Evolutionary conservation across 306 rosid genomes (phyloP).

Genomic region (Medicago arabica): DNA sequence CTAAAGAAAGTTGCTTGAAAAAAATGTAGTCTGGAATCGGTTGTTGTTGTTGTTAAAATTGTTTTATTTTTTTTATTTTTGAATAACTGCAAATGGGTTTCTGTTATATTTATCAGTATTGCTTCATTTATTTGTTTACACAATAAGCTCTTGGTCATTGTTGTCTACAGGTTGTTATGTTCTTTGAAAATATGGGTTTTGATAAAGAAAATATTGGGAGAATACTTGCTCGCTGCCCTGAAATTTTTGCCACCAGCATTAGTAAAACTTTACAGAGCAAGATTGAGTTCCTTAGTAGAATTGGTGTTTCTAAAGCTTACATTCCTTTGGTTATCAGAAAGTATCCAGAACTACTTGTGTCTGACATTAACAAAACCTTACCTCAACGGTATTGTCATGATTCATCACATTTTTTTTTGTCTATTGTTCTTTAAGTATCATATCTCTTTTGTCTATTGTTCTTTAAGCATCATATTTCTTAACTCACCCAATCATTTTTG

Average conservation of each 20-base stretch:
- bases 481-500: conserved; percentile 22
- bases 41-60: neutral
- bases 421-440: conserved; percentile 25
- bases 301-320: conserved; percentile 61
- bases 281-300: conserved; percentile 66
- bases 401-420: conserved; percentile 21
- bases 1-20: too few relatives aligned
- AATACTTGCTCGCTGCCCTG: conserved; percentile 81
- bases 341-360: conserved; percentile 83
- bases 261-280: conserved; percentile 68
- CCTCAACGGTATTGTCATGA: conserved; percentile 66
- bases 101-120: conserved; percentile 16
- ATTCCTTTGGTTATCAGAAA: conserved; percentile 76
- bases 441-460: conserved; percentile 20
- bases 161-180: conserved; percentile 64
- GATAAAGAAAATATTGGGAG: conserved; percentile 66
- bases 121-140: conserved; percentile 21
- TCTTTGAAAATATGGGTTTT: conserved; percentile 71
- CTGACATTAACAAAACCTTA: conserved; percentile 68
- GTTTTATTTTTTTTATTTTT: neutral
- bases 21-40: neutral
- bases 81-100: conserved; percentile 30
- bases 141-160: conserved; percentile 30
- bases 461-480: conserved; percentile 16
- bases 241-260: conserved; percentile 76